Percentiles rank a stretch among this genome's conserved stretches.
These are phyloP conservation scores for Phalaenopsis hybrid DNA, from an alignment of 116 monocot species.

Conservation along the genomic window DNA sequence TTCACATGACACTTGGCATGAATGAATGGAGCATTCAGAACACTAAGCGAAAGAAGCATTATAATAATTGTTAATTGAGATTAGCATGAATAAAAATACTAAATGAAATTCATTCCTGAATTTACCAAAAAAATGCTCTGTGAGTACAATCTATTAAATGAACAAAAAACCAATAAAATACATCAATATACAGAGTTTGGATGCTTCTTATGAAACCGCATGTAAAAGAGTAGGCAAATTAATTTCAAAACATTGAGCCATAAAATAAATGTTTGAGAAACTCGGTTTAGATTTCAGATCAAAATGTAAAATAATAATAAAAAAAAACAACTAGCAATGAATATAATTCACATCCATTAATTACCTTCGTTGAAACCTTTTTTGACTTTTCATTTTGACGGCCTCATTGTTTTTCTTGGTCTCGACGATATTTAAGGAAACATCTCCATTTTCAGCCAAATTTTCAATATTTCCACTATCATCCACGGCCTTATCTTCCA, in stretches of 20 bases:
- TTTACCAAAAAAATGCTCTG: not conserved
- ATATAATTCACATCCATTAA: not conserved
- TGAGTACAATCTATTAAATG: not conserved
- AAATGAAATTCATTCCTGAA: not conserved
- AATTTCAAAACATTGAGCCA: not conserved
- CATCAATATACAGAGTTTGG: not conserved
- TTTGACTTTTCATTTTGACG: conserved; percentile 20
- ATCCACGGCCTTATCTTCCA: conserved; percentile 6
- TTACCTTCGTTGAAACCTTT: conserved; percentile 29
- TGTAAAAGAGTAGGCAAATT: not conserved
- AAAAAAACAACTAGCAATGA: not conserved
- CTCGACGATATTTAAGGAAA: conserved; percentile 9
- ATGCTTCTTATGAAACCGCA: not conserved
- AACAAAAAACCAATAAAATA: not conserved
- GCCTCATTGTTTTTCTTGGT: conserved; percentile 12
- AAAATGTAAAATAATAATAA: not conserved
- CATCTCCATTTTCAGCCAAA: not conserved
- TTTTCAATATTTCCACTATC: not conserved
- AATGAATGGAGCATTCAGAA: not conserved
- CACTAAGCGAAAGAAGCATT: not conserved
- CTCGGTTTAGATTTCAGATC: not conserved
- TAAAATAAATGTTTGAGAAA: not conserved
- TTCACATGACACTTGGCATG: too few species aligned
- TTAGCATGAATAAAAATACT: not conserved
- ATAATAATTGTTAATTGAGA: not conserved